Evolutionary conservation across 139 green algal genomes (phyloP).

Genomic region (Chlorella vulgaris): DNA sequence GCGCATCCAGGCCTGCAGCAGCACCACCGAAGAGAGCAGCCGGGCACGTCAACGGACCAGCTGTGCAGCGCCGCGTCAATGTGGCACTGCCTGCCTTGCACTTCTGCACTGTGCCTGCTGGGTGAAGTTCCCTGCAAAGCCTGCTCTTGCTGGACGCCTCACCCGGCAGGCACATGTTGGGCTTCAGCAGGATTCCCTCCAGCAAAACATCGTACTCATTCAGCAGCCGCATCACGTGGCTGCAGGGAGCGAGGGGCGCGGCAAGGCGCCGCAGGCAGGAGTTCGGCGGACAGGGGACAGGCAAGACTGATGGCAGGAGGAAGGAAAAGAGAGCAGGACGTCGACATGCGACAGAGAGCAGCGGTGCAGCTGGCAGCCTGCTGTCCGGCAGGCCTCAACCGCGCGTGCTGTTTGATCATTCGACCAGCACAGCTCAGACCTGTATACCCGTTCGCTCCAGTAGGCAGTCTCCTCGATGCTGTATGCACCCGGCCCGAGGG

Average conservation of each 20-base stretch:
- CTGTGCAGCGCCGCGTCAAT: background rate
- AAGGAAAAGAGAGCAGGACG: background rate
- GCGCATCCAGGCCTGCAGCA: constrained; percentile 59
- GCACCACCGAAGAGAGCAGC: background rate
- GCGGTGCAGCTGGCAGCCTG: no score
- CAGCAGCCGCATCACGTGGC: constrained; percentile 80
- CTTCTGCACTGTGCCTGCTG: no score
- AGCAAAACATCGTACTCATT: constrained; percentile 92
- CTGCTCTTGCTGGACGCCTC: background rate
- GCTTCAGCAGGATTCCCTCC: constrained; percentile 95
- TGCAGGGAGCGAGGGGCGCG: constrained; percentile 53
- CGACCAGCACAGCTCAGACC: background rate
- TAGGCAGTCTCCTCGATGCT: constrained; percentile 86
- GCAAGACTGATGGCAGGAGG: no score
- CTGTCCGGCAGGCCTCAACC: no score
- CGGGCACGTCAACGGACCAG: background rate
- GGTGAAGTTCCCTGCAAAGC: no score
- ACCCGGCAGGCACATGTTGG: constrained; percentile 88
- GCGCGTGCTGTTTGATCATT: background rate
- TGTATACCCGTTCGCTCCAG: constrained; percentile 58
- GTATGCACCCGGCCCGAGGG: constrained; percentile 78
- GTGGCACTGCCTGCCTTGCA: no score
- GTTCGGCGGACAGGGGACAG: no score
- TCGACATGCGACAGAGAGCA: no score
- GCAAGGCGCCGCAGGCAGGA: background rate